phyloP scores from a whole-genome alignment of 495 filamentous ascomycete species.

The Cairneyella variabilis region DNA sequence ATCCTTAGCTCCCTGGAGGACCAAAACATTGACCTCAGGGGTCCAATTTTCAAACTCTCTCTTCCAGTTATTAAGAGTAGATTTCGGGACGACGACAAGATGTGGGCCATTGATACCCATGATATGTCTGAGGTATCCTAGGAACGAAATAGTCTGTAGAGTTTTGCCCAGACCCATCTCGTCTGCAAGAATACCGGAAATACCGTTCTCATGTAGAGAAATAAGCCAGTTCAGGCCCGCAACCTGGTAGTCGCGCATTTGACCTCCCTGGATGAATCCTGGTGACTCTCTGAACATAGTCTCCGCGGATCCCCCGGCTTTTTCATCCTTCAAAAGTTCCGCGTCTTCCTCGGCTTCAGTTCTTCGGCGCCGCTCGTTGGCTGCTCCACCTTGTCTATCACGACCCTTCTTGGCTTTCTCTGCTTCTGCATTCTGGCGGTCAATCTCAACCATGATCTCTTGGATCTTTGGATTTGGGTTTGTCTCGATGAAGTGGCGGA shows the following conservation, averaged over 20 bases:
- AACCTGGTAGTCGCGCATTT: constrained; percentile 95
- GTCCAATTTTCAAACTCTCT: constrained; percentile 93
- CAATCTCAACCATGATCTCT: constrained; percentile 88
- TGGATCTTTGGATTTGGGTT: constrained; percentile 91
- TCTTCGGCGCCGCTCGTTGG: constrained; percentile 71
- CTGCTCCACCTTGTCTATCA: constrained; percentile 78
- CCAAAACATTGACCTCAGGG: constrained; percentile 89
- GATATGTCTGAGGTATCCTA: constrained; percentile 90
- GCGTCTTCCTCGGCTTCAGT: constrained; percentile 99
- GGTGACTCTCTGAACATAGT: constrained; percentile 94
- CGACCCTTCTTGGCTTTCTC: constrained; percentile 66
- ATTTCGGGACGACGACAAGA: constrained; percentile 91
- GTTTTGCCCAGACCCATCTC: constrained; percentile 98
- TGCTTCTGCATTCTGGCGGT: constrained; percentile 81
- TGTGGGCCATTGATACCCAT: constrained; percentile 89
- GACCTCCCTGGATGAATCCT: constrained; percentile 74
- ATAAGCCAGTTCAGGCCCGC: constrained; percentile 97
- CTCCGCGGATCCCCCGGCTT: constrained; percentile 75
- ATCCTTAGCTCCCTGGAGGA: constrained; percentile 94
- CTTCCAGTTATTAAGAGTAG: constrained; percentile 98
- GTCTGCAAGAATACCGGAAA: constrained; percentile 94
- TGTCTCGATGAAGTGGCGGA: constrained; percentile 98
- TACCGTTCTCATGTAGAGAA: constrained; percentile 96
- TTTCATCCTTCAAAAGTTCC: constrained; percentile 89
- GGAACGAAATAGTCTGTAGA: constrained; percentile 81